Evolutionary conservation across 352 stramenopile species (phyloP).

Genomic region (Phytopythium mirpurense): DNA sequence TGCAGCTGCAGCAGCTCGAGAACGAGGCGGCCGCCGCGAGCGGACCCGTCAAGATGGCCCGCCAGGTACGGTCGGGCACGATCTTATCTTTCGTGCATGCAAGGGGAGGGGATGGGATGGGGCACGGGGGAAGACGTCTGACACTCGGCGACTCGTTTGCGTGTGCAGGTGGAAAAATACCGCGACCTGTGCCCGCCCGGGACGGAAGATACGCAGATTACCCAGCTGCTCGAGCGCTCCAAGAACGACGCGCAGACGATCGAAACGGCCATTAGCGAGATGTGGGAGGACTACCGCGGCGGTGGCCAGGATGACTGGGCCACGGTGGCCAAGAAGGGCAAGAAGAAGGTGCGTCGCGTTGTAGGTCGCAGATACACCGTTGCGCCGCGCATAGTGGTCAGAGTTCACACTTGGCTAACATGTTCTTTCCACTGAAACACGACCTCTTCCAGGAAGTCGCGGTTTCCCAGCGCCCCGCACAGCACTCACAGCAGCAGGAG

Average conservation of each 20-base stretch:
- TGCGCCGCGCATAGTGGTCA: too few relatives aligned
- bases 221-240: slow-evolving; percentile 58
- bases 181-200: slow-evolving; percentile 77
- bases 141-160: not conserved
- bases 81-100: not conserved
- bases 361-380: too few relatives aligned
- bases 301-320: slow-evolving; percentile 66
- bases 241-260: slow-evolving; percentile 72
- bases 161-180: slow-evolving; percentile 60
- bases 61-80: slow-evolving; percentile 37
- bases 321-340: slow-evolving; percentile 72
- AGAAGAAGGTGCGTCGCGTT: slow-evolving; percentile 56
- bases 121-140: not conserved
- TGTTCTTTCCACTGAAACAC: not conserved
- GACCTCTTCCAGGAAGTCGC: not conserved
- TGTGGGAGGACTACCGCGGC: slow-evolving; percentile 80
- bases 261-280: slow-evolving; percentile 70
- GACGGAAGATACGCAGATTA: slow-evolving; percentile 71
- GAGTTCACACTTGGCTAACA: not conserved
- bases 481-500: slow-evolving; percentile 35
- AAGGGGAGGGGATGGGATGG: not conserved
- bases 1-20: slow-evolving; percentile 73
- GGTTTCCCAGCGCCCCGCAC: slow-evolving; percentile 26
- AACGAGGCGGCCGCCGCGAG: slow-evolving; percentile 41
- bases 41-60: slow-evolving; percentile 33